Evolutionary conservation across 208 protist genomes (phyloP), one percentile per base, ranked within the genome.

Genomic region (Trypanosomatidae sp.): DNA sequence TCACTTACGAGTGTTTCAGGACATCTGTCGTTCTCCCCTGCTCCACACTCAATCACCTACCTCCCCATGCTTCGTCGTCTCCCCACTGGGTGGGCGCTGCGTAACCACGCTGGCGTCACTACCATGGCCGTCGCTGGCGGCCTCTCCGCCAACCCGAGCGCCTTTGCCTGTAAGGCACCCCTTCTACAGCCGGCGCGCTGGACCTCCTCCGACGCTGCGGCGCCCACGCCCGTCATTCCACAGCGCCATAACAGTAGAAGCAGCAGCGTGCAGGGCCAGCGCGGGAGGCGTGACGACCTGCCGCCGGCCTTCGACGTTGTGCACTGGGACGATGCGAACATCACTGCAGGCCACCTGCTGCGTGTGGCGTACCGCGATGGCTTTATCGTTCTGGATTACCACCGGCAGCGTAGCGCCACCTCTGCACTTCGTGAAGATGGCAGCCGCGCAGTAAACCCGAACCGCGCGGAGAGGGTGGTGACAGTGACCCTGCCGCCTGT

Each of bases 261-360:
- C n/a, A 67, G 66, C 39, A 62, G 19, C 39, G 47, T 43, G n/a
- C 62, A 81, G 33, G 67, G 79, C 33, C 80, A 80, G 41, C 81
- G 80, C 41, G 46, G 47, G 52, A 81, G 78, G 36, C 88, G 81
- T 17, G 43, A 66, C 3, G 43, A 73, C 25, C 68, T 92, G 36
- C 86, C 89, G 15, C 91, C 91, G 9, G 91, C 91, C 30, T 96
- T 96, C 73, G 91, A 96, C 66, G 67, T 96, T 71, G 88, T 94
- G 39, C 91, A 94, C 79, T 96, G 91, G 91, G 89, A 93, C 69
- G 89, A 96, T 58, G 82, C 83, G 15, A 77, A 96, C 66, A 77
- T 89, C 33, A 71, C 64, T 41, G 69, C 80, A 55, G 91, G 91
- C 2, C 79, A 93, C 74, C 81, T 94, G 28, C 77, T 96, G 44